Conservation (phyloP, 768 basidiomycete genomes). For the Clitopilus hobsonii region DNA sequence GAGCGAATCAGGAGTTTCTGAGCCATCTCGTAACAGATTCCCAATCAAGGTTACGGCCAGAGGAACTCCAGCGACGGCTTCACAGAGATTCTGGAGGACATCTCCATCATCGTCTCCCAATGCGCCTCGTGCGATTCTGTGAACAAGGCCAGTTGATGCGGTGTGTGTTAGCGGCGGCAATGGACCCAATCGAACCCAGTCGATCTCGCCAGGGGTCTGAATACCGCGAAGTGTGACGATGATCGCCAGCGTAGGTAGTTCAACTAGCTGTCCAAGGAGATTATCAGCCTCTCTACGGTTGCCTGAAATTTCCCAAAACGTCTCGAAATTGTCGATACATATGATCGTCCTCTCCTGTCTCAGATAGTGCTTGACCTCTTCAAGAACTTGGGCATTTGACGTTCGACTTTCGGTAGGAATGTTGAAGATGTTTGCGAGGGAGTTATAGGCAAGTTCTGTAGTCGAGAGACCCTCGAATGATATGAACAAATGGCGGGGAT, state of each 20-base stretch:
- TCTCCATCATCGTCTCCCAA: not conserved
- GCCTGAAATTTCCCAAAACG: not conserved
- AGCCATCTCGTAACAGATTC: not conserved
- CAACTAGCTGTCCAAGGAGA: not conserved
- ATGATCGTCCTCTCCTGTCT: not conserved
- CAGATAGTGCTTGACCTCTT: not conserved
- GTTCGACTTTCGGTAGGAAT: not conserved
- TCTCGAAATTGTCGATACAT: not conserved
- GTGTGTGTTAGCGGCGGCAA: not conserved
- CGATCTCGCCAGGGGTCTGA: not conserved
- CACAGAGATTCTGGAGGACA: not conserved
- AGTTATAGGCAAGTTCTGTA: not conserved
- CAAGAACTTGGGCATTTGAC: not conserved
- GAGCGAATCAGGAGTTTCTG: not conserved
- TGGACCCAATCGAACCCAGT: not conserved
- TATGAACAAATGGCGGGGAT: not conserved
- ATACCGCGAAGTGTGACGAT: not conserved
- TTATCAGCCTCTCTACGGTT: not conserved
- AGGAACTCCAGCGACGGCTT: not conserved
- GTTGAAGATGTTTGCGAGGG: not conserved
- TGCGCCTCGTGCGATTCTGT: not conserved
- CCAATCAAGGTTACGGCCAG: not conserved
- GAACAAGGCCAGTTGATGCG: not conserved
- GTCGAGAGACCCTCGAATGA: not conserved
- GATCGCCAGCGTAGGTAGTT: not conserved